Percentiles rank a stretch among this genome's conserved stretches.
Conservation (phyloP, 352 stramenopile genomes). For the Phytophthora ramorum region DNA sequence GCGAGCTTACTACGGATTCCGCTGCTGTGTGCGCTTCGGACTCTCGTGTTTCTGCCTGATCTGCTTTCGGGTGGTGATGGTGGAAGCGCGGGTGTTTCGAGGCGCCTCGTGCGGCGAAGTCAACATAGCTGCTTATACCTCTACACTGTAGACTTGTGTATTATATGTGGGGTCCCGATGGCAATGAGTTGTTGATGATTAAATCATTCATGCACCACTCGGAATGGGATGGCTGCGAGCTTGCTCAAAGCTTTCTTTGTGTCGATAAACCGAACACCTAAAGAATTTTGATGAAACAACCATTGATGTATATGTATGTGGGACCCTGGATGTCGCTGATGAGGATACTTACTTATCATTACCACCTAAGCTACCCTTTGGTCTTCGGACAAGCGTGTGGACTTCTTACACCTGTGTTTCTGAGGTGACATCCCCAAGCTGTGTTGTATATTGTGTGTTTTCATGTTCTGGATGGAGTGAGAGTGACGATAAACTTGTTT, state of each 20-base stretch:
- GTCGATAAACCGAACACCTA: slow-evolving; percentile 75
- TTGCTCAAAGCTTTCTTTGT: slow-evolving; percentile 42
- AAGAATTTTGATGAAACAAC: slow-evolving; percentile 73
- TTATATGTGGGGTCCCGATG: slow-evolving; percentile 18
- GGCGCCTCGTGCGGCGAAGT: slow-evolving; percentile 52
- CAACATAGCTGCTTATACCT: slow-evolving; percentile 89
- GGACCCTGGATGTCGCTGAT: slow-evolving; percentile 40
- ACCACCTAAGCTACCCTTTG: slow-evolving; percentile 84
- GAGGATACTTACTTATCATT: slow-evolving; percentile 73
- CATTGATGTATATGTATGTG: slow-evolving; percentile 17
- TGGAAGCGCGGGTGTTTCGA: not conserved
- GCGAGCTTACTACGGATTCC: slow-evolving; percentile 90
- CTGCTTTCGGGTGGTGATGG: slow-evolving; percentile 24
- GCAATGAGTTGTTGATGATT: slow-evolving; percentile 76
- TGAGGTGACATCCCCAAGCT: slow-evolving; percentile 63
- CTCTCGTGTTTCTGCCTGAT: slow-evolving; percentile 18
- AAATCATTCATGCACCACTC: slow-evolving; percentile 91
- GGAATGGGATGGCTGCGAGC: slow-evolving; percentile 46
- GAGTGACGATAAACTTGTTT: slow-evolving; percentile 81
- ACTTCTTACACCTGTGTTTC: slow-evolving; percentile 91
- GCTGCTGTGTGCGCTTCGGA: slow-evolving; percentile 38
- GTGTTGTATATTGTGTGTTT: slow-evolving; percentile 20
- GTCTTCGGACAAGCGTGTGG: slow-evolving; percentile 82
- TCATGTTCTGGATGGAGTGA: slow-evolving; percentile 20
- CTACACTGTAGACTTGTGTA: slow-evolving; percentile 21